Base-by-base conservation (phyloP, 805 yeast species). In the Pichia paraexigua region DNA sequence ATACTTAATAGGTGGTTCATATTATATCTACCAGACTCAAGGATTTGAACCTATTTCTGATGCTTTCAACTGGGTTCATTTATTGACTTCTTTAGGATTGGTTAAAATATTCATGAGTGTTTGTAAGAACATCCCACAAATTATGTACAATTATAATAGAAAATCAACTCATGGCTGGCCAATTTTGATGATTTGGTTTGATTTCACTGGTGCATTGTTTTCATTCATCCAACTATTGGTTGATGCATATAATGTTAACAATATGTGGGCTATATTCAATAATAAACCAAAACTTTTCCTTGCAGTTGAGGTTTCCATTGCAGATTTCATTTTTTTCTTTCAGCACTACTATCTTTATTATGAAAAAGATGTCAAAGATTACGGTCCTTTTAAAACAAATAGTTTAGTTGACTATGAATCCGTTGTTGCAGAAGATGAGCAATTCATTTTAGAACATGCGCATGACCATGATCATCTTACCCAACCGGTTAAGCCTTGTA, bases 91-190 rank as follows among this genome's bases (percentile, higher is more conserved):
- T 1, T 50, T 68, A 18, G 72, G 72, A 4, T 49, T 67, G 20
- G 55, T 68, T 48, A 68, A 68, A 44, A 63, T 68, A 22, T 22
- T 53, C 13, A 65, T 68, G 71, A 62, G 67, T 39, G 61, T 68
- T 6, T 64, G 67, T 52, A 68, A 68, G 49, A 68, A 68, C 51
- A 60, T 65, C n/a, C 71, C 71, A 2, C 72, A 68, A 47, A 55
- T 64, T 15, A 27, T 61, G 9, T 68, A 68, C 56, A 68, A 66
- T 46, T 65, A 62, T 49, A 56, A 59, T 30, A 56, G 72, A 43
- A 62, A 68, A 47, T 66, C 71, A 1, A 68, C 72, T 1, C 70
- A 67, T 50, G 71, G 71, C 10, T 68, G 72, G 72, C 72, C 72
- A 11, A 62, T 68, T 17, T 45, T 58, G 44, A 65, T 68, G 68